Base-by-base conservation (phyloP, 306 rosid genomes). In the Prunus mume region DNA sequence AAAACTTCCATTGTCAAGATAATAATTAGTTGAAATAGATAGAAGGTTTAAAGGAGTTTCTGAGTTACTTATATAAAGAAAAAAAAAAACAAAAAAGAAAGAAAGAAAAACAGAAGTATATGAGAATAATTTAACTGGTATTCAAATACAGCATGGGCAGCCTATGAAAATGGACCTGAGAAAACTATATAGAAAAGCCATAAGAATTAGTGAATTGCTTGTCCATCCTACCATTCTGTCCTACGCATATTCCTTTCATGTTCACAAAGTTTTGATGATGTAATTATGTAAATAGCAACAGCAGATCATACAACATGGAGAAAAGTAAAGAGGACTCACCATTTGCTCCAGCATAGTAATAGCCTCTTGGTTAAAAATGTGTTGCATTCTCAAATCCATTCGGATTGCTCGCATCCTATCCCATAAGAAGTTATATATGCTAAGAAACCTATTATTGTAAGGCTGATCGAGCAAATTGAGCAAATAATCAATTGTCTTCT, bases 351-450 rank as follows among this genome's bases (percentile, higher is more conserved):
- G 86, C 97, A 95, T 90, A 71, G 84, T 77, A 63, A 95, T 89
- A 75, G 99, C 88, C 69, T 83, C 92, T 76, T 87, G 87, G 77
- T 92, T 87, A 89, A 95, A 95, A 77, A 92, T 90, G 79, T 95
- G 99, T 78, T 95, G 99, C 99, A 95, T 95, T 83, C 99, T 88
- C 66, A 95, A 86, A 84, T 95, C 99, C 99, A 95, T 95, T 28
- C 97, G 90, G 79, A 95, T 89, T 41, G 99, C 97, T 76, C 97
- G 90, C 99, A 95, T 95, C 90, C 99, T 88, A 72, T 95, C 99
- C 99, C 99, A 95, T 83, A 92, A 82, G 80, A 95, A 95, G 83
- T 95, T 95, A 82, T 95, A 95, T 25, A 75, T 77, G 71, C 97
- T 90, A 84, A 95, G 92, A 87, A 92, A 86, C 76, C 72, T 83